A percentile compares a stretch with the other conserved stretches of the same genome.
Evolutionary conservation across 768 basidiomycete species (phyloP).

Genomic region (Kwoniella dejecticola): DNA sequence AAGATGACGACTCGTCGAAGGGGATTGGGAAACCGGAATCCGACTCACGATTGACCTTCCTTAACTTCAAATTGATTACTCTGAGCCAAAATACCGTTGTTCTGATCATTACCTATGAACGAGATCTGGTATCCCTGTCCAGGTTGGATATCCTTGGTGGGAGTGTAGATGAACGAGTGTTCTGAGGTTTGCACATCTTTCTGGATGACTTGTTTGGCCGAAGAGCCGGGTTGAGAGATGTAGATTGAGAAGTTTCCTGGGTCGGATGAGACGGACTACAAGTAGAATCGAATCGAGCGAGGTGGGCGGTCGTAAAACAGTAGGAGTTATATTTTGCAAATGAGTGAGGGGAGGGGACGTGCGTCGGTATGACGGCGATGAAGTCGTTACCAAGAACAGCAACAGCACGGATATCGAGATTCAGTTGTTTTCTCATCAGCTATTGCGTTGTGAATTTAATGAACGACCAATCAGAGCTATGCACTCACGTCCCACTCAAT

Average conservation of each 20-base stretch:
- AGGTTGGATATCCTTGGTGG: slow-evolving; percentile 17
- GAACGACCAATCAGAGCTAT: no score
- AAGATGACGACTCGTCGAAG: no score
- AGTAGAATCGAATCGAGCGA: background rate
- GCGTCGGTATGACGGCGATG: background rate
- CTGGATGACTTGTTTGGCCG: slow-evolving; percentile 34
- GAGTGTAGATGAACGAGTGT: slow-evolving; percentile 34
- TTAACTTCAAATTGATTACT: slow-evolving; percentile 40
- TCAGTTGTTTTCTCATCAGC: no score
- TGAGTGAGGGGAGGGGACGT: background rate
- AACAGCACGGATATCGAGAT: no score
- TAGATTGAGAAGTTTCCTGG: slow-evolving; percentile 42
- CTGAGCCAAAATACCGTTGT: slow-evolving; percentile 42
- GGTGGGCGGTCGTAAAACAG: no score
- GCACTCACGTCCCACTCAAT: slow-evolving; percentile 44
- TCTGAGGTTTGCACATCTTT: slow-evolving; percentile 30
- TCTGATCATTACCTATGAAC: slow-evolving; percentile 19
- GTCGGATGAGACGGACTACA: slow-evolving; percentile 42
- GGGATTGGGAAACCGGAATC: background rate
- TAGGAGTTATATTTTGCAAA: background rate
- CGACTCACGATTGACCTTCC: slow-evolving; percentile 35
- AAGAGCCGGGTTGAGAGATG: slow-evolving; percentile 27
- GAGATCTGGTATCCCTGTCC: slow-evolving; percentile 29
- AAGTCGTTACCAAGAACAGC: background rate
- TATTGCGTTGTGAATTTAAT: no score